phyloP scores from a whole-genome alignment of 768 basidiomycete genomes.

The Psilocybe tampanensis region DNA sequence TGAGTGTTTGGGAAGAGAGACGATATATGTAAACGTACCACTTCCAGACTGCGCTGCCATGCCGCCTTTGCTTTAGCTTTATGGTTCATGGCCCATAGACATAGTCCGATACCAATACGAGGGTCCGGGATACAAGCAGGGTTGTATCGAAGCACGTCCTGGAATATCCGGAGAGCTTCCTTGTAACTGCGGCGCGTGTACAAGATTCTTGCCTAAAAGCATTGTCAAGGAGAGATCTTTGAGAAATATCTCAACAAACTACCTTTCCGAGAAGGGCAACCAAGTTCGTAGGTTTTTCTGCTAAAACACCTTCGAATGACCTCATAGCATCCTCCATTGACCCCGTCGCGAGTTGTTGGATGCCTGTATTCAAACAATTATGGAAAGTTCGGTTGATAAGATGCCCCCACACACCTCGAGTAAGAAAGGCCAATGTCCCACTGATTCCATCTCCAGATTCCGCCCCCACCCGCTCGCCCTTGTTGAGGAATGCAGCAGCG shows the following conservation, averaged over 20 bases:
- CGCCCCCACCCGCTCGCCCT: conserved; percentile 52
- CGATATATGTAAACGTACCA: conserved; percentile 51
- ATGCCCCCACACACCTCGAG: conserved; percentile 50
- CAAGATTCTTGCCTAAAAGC: conserved; percentile 73
- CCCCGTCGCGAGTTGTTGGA: conserved; percentile 79
- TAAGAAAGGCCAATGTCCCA: conserved; percentile 62
- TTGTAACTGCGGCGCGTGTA: conserved; percentile 79
- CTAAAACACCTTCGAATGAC: conserved; percentile 80
- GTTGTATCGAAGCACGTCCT: conserved; percentile 76
- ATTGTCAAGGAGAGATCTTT: not conserved
- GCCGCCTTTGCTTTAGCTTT: conserved; percentile 81
- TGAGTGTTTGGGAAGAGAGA: not conserved
- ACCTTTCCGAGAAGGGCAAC: conserved; percentile 87
- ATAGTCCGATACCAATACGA: conserved; percentile 93
- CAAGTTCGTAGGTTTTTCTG: conserved; percentile 80
- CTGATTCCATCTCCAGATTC: conserved; percentile 63
- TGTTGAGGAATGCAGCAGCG: conserved; percentile 70
- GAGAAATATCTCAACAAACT: conserved; percentile 13
- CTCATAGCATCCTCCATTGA: conserved; percentile 82
- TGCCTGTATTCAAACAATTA: conserved; percentile 47
- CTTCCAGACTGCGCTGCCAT: conserved; percentile 88
- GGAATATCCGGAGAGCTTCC: conserved; percentile 83
- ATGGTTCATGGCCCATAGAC: conserved; percentile 89
- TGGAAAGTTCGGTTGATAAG: not conserved
- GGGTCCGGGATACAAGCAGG: conserved; percentile 90